A percentile compares a stretch with the other conserved stretches of the same genome.
These are phyloP conservation scores for Fusarium heterosporum DNA, from an alignment of 2,329 filamentous ascomycete genomes.

Conservation along the genomic window DNA sequence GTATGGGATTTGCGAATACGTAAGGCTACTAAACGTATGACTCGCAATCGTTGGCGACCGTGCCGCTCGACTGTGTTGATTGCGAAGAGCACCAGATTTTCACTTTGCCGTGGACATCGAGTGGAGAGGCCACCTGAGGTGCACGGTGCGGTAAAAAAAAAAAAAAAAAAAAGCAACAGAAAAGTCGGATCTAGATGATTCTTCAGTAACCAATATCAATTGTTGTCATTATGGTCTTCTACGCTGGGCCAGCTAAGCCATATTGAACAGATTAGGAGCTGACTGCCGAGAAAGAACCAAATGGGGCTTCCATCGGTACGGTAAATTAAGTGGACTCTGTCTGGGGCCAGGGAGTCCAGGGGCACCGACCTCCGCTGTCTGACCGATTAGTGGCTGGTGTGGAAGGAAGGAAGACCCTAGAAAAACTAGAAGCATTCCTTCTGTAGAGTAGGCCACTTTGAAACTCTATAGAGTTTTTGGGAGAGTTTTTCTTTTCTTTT, in stretches of 20 bases:
- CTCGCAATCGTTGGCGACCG: constrained; percentile 31
- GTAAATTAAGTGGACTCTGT: constrained; percentile 3
- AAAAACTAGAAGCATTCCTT: constrained; percentile 13
- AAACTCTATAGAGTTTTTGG: constrained; percentile 1
- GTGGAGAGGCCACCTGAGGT: background rate
- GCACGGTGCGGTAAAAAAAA: background rate
- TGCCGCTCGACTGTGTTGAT: constrained; percentile 19
- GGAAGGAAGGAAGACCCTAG: constrained; percentile 21
- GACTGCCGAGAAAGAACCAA: constrained; percentile 24
- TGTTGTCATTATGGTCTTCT: constrained; percentile 4
- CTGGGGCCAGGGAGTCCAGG: background rate
- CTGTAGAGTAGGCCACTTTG: background rate
- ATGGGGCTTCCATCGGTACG: constrained; percentile 24
- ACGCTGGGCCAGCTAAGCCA: constrained; percentile 23
- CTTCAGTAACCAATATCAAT: constrained; percentile 13
- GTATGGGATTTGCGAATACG: constrained; percentile 18
- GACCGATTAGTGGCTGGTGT: constrained; percentile 16
- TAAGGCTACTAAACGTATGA: constrained; percentile 42
- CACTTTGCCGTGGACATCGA: constrained; percentile 1
- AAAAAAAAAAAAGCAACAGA: constrained; percentile 3
- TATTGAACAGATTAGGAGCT: constrained; percentile 27
- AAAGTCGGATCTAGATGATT: constrained; percentile 20
- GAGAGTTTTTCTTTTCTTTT: constrained; percentile 1
- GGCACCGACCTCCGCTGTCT: constrained; percentile 2
- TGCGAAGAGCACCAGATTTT: constrained; percentile 4